phyloP scores from a whole-genome alignment of 108 stramenopile species.

The Skeletonema marinoi region DNA sequence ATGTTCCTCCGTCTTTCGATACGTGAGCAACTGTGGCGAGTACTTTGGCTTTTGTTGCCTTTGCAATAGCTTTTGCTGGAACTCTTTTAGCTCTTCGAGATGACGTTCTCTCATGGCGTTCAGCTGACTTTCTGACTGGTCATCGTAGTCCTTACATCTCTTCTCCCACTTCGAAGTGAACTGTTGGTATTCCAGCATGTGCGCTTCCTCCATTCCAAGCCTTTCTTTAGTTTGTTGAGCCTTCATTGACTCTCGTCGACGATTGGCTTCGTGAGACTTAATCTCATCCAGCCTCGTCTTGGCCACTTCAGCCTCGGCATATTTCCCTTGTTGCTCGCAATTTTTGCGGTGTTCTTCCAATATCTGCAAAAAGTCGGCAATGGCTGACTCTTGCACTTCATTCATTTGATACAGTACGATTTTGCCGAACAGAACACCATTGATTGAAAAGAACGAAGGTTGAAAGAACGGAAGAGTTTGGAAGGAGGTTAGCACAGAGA shows the following conservation, averaged over 20 bases:
- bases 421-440: background rate
- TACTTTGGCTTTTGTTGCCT: constrained; percentile 72
- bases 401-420: constrained; percentile 23
- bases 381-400: constrained; percentile 54
- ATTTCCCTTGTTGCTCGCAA: constrained; percentile 88
- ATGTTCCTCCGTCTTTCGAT: constrained; percentile 80
- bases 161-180: constrained; percentile 87
- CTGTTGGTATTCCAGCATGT: constrained; percentile 92
- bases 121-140: constrained; percentile 52
- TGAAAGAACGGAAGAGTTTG: too few relatives aligned
- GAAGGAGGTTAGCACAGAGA: too few relatives aligned
- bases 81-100: constrained; percentile 75
- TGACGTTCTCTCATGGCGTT: constrained; percentile 83
- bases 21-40: constrained; percentile 77
- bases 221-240: constrained; percentile 81
- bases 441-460: background rate
- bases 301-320: constrained; percentile 92
- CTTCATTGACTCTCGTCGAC: constrained; percentile 77
- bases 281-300: constrained; percentile 84
- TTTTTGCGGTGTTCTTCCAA: constrained; percentile 88
- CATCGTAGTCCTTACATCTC: constrained; percentile 79
- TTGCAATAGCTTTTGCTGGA: constrained; percentile 61
- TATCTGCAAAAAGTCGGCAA: constrained; percentile 66
- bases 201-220: constrained; percentile 90
- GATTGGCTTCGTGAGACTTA: constrained; percentile 83